Conservation (phyloP, 768 basidiomycete species). For the Rickenella mellea region DNA sequence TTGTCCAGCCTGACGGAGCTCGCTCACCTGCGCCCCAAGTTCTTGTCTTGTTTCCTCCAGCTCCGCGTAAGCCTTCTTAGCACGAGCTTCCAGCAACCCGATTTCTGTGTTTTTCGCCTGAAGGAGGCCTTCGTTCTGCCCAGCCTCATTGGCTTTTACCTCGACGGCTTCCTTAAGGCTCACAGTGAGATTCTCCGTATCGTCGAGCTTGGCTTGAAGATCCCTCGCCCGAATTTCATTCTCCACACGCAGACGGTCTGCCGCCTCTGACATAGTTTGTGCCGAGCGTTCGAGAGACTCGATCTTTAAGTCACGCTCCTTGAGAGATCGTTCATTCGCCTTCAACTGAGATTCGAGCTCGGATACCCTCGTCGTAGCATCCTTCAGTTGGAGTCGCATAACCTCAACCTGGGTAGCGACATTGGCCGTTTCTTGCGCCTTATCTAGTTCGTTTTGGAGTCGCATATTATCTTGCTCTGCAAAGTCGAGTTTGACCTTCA, state of each 20-base stretch:
- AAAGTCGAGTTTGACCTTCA: conserved; percentile 36
- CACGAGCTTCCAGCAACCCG: conserved; percentile 36
- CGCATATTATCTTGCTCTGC: conserved; percentile 66
- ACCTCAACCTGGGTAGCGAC: conserved; percentile 13
- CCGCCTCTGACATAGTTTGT: conserved; percentile 25
- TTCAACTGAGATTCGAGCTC: conserved; percentile 36
- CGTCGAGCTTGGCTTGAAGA: conserved; percentile 34
- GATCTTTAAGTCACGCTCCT: conserved; percentile 34
- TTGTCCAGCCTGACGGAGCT: conserved; percentile 81
- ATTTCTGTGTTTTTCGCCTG: conserved; percentile 56
- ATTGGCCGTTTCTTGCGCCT: conserved; percentile 9
- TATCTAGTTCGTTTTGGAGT: conserved; percentile 25
- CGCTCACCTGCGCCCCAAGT: conserved; percentile 66
- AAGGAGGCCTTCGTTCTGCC: conserved; percentile 39
- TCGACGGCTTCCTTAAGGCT: conserved; percentile 45
- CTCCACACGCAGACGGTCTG: conserved; percentile 39
- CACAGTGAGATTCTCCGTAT: conserved; percentile 31
- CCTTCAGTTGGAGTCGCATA: conserved; percentile 36
- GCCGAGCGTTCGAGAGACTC: conserved; percentile 38
- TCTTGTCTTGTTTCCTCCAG: conserved; percentile 55
- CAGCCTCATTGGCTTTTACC: conserved; percentile 39
- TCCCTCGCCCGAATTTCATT: conserved; percentile 33
- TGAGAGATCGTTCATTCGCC: conserved; percentile 30
- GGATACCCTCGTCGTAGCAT: conserved; percentile 26
- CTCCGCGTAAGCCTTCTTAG: conserved; percentile 35